Evolutionary conservation across 2,329 filamentous ascomycete genomes (phyloP).

Genomic region (Colletotrichum eleusines): DNA sequence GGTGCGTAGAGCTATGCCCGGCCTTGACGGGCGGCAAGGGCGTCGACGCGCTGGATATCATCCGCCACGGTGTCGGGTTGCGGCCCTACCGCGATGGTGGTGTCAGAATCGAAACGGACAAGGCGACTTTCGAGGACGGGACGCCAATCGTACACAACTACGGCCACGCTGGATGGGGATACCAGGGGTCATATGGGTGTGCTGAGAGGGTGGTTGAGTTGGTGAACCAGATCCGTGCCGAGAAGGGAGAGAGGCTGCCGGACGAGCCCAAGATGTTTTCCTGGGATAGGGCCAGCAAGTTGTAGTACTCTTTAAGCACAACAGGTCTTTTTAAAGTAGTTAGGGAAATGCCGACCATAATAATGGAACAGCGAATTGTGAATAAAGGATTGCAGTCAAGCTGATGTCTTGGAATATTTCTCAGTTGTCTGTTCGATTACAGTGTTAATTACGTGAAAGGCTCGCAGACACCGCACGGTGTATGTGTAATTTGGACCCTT

Average conservation of each 20-base stretch:
- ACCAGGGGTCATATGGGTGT: slow-evolving; percentile 77
- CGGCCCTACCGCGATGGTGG: slow-evolving; percentile 81
- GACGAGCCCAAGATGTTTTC: slow-evolving; percentile 49
- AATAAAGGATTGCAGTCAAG: background rate
- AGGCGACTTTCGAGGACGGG: slow-evolving; percentile 65
- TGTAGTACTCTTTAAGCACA: background rate
- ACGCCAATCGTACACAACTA: slow-evolving; percentile 83
- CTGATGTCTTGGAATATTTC: background rate
- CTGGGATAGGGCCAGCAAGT: slow-evolving; percentile 40
- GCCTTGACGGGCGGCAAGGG: slow-evolving; percentile 74
- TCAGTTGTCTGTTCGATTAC: background rate
- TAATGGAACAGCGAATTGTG: background rate
- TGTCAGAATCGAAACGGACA: slow-evolving; percentile 80
- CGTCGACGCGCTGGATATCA: slow-evolving; percentile 78
- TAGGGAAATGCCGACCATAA: no score
- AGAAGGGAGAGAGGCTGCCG: slow-evolving; percentile 47
- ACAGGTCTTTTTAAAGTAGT: background rate
- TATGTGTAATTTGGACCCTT: slow-evolving; percentile 11
- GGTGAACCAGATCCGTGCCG: slow-evolving; percentile 69
- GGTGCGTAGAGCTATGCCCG: slow-evolving; percentile 75
- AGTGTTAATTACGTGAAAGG: background rate
- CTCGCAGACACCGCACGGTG: slow-evolving; percentile 8
- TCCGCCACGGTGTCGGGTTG: slow-evolving; percentile 86
- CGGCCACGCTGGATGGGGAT: slow-evolving; percentile 85
- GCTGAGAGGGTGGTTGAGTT: slow-evolving; percentile 74